Conservation (phyloP, 176 grass and related monocot genomes). For the Oryza meridionalis region DNA sequence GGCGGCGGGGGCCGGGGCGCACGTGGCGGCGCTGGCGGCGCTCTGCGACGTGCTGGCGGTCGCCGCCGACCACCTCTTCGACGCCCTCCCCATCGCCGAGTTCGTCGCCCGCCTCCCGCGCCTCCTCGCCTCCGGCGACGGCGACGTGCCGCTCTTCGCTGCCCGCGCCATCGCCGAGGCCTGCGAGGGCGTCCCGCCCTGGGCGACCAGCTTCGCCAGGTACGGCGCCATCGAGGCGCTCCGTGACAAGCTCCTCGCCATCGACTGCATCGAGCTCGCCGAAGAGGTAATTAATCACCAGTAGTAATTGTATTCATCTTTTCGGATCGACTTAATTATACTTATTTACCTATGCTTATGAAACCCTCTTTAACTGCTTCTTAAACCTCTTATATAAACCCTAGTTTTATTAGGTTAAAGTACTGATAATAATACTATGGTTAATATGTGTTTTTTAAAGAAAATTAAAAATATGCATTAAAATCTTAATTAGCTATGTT, state of each 20-base stretch:
- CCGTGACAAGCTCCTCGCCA: constrained; percentile 42
- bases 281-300: constrained; percentile 44
- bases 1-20: too few species aligned
- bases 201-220: not conserved
- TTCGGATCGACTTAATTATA: not conserved
- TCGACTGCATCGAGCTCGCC: constrained; percentile 57
- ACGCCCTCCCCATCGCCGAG: not conserved
- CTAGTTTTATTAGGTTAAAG: not conserved
- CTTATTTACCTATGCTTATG: not conserved
- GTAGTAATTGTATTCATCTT: too few species aligned
- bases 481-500: too few species aligned
- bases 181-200: constrained; percentile 33
- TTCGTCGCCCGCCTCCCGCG: constrained; percentile 17
- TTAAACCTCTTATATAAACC: constrained; percentile 9
- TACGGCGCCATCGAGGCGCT: constrained; percentile 46
- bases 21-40: constrained; percentile 29
- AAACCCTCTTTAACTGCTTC: not conserved
- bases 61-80: not conserved
- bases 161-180: constrained; percentile 50
- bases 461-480: too few species aligned
- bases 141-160: constrained; percentile 46
- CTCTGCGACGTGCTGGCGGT: constrained; percentile 26
- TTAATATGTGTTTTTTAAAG: not conserved
- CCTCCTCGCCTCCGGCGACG: constrained; percentile 28
- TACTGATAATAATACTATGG: too few species aligned